A percentile compares a stretch with the other conserved stretches of the same genome.
These are phyloP conservation scores for Canavalia gladiata DNA, from an alignment of 306 rosid species.

Conservation along the genomic window DNA sequence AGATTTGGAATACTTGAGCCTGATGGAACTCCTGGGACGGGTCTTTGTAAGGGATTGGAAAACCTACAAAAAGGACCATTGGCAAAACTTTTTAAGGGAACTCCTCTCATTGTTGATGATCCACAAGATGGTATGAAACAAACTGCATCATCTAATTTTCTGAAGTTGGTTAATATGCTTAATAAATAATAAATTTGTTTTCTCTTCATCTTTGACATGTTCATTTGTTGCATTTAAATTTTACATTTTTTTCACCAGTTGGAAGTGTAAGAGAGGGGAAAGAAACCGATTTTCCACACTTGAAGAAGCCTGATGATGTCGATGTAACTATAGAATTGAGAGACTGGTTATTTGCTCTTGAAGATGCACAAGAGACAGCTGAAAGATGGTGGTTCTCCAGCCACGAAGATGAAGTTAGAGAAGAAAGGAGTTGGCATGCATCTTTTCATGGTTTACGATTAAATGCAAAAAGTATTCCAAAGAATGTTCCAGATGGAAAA, in stretches of 20 bases:
- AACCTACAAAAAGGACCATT: conserved; percentile 84
- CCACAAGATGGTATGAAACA: conserved; percentile 68
- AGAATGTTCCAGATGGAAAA: conserved; percentile 58
- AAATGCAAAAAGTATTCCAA: conserved; percentile 74
- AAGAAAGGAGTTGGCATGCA: conserved; percentile 92
- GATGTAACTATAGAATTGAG: conserved; percentile 78
- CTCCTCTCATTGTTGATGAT: conserved; percentile 59
- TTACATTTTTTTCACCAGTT: conserved; percentile 51
- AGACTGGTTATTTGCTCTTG: conserved; percentile 97
- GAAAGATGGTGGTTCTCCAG: conserved; percentile 76
- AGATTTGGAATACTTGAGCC: conserved; percentile 93
- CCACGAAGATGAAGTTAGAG: conserved; percentile 70
- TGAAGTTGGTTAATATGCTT: conserved; percentile 37
- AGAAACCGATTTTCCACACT: conserved; percentile 61
- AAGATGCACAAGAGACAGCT: conserved; percentile 81
- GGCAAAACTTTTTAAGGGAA: conserved; percentile 79
- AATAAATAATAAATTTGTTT: conserved; percentile 21
- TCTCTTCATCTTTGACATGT: conserved; percentile 17
- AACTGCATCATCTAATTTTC: conserved; percentile 41
- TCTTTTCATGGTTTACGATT: conserved; percentile 72
- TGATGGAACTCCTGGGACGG: conserved; percentile 92
- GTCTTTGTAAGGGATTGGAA: conserved; percentile 79
- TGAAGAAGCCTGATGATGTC: conserved; percentile 88
- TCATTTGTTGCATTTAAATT: conserved; percentile 4
- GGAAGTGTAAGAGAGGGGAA: conserved; percentile 59